Evolutionary conservation across 495 filamentous ascomycete species (phyloP).

Genomic region (Xylaria scruposa): DNA sequence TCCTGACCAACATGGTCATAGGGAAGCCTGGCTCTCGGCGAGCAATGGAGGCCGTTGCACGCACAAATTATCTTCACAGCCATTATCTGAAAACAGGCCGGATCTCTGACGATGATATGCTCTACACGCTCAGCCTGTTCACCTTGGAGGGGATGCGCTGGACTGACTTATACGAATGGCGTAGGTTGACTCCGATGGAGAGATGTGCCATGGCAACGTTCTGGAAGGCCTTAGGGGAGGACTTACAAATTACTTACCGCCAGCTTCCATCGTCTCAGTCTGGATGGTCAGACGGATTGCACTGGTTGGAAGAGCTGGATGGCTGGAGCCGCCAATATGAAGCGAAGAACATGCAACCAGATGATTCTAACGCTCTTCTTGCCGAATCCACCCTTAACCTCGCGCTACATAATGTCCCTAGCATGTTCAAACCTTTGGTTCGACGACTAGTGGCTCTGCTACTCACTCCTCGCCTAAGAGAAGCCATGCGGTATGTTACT

Average conservation of each 20-base stretch:
- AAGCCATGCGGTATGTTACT: slow-evolving; percentile 63
- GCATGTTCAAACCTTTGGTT: slow-evolving; percentile 47
- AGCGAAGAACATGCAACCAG: slow-evolving; percentile 59
- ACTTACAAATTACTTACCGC: slow-evolving; percentile 49
- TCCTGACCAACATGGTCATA: slow-evolving; percentile 61
- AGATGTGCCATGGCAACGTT: slow-evolving; percentile 50
- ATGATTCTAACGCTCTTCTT: slow-evolving; percentile 57
- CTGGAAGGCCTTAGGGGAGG: slow-evolving; percentile 50
- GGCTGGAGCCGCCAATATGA: slow-evolving; percentile 63
- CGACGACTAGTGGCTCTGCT: slow-evolving; percentile 58
- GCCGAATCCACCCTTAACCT: slow-evolving; percentile 63
- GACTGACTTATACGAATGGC: slow-evolving; percentile 51
- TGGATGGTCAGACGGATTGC: slow-evolving; percentile 59
- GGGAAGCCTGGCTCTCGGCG: slow-evolving; percentile 42
- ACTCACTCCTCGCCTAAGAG: slow-evolving; percentile 64
- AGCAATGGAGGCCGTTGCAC: slow-evolving; percentile 44
- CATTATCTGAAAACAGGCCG: slow-evolving; percentile 45
- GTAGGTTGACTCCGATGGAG: slow-evolving; percentile 49
- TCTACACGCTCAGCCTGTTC: slow-evolving; percentile 52
- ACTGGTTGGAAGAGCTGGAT: slow-evolving; percentile 65
- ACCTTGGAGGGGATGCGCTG: slow-evolving; percentile 46
- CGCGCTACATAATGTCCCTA: slow-evolving; percentile 60
- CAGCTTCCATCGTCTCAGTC: slow-evolving; percentile 37
- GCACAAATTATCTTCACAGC: slow-evolving; percentile 58
- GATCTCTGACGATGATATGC: slow-evolving; percentile 52